Evolutionary conservation across 139 green algal species (phyloP).

Genomic region (Coccomyxa sp.): DNA sequence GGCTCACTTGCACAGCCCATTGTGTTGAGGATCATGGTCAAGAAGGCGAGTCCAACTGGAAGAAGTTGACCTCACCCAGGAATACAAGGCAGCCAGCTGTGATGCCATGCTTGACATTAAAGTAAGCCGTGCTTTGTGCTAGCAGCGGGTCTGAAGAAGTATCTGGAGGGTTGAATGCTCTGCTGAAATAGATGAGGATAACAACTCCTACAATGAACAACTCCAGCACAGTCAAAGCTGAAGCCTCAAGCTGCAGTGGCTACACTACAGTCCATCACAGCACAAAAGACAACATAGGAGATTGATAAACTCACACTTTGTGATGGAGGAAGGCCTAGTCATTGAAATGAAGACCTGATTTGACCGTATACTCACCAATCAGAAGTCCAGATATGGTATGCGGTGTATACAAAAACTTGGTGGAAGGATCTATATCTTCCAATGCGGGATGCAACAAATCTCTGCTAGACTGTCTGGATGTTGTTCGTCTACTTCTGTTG

Average conservation of each 20-base stretch:
- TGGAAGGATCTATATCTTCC: constrained; percentile 45
- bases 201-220: constrained; percentile 12
- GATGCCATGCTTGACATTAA: constrained; percentile 46
- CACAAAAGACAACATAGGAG: background rate
- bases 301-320: too few species aligned
- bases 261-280: background rate
- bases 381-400: constrained; percentile 55
- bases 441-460: constrained; percentile 16
- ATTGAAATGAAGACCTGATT: background rate
- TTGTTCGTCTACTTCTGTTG: background rate
- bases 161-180: constrained; percentile 20
- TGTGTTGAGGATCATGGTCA: background rate
- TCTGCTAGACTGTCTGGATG: background rate
- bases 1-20: background rate
- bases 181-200: constrained; percentile 29
- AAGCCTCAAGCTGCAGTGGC: too few species aligned
- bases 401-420: constrained; percentile 55
- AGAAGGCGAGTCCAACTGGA: background rate
- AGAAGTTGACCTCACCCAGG: constrained; percentile 33
- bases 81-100: constrained; percentile 53
- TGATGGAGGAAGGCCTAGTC: background rate
- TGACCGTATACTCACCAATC: constrained; percentile 23
- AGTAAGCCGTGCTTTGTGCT: constrained; percentile 8
- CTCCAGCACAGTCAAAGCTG: too few species aligned
- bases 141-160: constrained; percentile 7